A percentile compares a stretch with the other conserved stretches of the same genome.
Conservation (phyloP, 169 alveolate genomes). For the Ichthyophthirius multifiliis region DNA sequence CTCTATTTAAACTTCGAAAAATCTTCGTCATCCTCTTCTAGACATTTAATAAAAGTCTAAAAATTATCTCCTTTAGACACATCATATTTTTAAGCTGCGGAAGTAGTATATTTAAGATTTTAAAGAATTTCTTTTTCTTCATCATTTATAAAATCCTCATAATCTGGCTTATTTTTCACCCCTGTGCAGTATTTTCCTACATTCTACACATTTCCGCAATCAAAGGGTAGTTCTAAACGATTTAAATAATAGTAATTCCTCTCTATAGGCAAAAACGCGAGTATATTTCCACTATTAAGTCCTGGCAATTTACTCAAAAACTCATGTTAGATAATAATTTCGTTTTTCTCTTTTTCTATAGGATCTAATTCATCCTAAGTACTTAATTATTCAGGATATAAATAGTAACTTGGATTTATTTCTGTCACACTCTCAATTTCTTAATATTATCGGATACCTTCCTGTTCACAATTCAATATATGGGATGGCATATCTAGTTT, state of each 20-base stretch:
- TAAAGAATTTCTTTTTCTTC: not conserved
- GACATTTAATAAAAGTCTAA: not conserved
- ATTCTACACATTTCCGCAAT: conserved; percentile 23
- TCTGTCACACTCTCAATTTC: conserved; percentile 15
- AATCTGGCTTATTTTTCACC: not conserved
- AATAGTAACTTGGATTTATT: conserved; percentile 40
- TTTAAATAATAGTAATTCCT: not conserved
- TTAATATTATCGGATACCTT: conserved; percentile 37
- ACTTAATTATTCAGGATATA: not conserved
- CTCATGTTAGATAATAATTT: not conserved
- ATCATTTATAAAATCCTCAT: not conserved
- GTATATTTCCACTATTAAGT: not conserved
- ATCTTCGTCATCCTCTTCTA: conserved; percentile 36
- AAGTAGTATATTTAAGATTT: not conserved
- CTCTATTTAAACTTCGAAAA: not conserved
- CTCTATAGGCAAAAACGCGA: not conserved
- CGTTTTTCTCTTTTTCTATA: not conserved
- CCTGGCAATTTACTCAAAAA: conserved; percentile 5
- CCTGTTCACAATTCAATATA: conserved; percentile 20
- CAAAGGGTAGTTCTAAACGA: not conserved
- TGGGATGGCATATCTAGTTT: conserved; percentile 37
- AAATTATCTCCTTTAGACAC: conserved; percentile 10
- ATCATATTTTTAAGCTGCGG: conserved; percentile 9
- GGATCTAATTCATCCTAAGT: conserved; percentile 33
- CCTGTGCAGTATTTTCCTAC: conserved; percentile 12